Base-by-base conservation (phyloP, 768 basidiomycete species). In the Mrakia gelida region DNA sequence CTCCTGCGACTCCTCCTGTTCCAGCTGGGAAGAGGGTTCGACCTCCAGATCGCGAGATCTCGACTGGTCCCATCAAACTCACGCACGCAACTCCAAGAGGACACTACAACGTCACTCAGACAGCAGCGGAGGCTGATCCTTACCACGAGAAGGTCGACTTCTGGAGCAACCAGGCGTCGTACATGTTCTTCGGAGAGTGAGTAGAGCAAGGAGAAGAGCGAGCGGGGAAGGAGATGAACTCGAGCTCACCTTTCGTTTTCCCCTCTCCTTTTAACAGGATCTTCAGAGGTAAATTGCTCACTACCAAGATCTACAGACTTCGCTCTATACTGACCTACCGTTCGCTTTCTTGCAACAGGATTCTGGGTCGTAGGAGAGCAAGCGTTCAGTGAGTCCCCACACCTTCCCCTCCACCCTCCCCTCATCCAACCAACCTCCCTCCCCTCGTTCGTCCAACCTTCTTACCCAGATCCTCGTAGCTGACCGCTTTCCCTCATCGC, bases 171-270 rank as follows among this genome's bases (percentile, higher is more conserved):
- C 95, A 95, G 70, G 91, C 93, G 62, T 92, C 95, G 84, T 84
- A 97, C 71, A 98, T 98, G 89, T 98, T 99, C 89, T 94, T 99
- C 84, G 98, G 96, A 78, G 97, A 99, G 86, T 79, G 68, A 43
- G 78, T 79, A 26, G 30, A 41, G 41, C 38, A 21, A 28, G 56
- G 45, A 11, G 65, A 38, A 38, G 38, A 41, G 67, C 34, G 67
- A 41, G 18, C 16, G 67, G 38, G 34, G 38, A 38, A 41, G 38
- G 41, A 41, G 67, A 34, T 43, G 67, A n/a, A 34, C 67, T 23
- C 11, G 8, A 41, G 34, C 41, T 34, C 67, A 41, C 16, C 26
- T 43, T 26, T 34, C 21, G 11, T 45, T 28, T 28, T 32, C 10
- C 10, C 7, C 34, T 30, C 26, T 75, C 62, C 15, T 21, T 52